Evolutionary conservation across 768 basidiomycete species (phyloP).

Genomic region (Lentinula guzmanii): DNA sequence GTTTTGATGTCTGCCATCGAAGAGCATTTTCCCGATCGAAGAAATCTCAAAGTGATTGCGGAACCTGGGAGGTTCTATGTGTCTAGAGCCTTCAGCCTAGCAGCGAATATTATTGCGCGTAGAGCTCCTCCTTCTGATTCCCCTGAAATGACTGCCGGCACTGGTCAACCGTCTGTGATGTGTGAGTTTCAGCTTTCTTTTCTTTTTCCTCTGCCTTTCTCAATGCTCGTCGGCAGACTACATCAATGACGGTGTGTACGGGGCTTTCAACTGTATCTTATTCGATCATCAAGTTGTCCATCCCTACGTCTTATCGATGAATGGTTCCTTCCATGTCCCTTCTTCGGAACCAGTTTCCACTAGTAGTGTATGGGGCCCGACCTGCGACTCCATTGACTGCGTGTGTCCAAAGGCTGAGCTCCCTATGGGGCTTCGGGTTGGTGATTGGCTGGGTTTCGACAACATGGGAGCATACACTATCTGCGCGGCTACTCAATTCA

Average conservation of each 20-base stretch:
- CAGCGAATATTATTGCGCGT: conserved; percentile 89
- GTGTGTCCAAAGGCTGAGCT: conserved; percentile 62
- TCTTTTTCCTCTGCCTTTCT: conserved; percentile 12
- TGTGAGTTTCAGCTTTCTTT: conserved; percentile 53
- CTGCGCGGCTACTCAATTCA: conserved; percentile 95
- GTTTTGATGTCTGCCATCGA: conserved; percentile 69
- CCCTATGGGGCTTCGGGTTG: conserved; percentile 71
- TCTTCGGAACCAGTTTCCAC: conserved; percentile 33
- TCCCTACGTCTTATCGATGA: conserved; percentile 71
- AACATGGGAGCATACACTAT: conserved; percentile 99
- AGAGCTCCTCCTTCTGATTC: conserved; percentile 47
- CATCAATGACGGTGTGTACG: conserved; percentile 99
- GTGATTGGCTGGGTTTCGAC: conserved; percentile 97
- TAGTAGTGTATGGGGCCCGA: conserved; percentile 93
- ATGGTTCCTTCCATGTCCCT: conserved; percentile 55
- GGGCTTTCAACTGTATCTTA: conserved; percentile 49
- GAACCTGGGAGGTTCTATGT: conserved; percentile 97
- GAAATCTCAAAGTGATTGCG: conserved; percentile 77
- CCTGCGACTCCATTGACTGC: conserved; percentile 96
- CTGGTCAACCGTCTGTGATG: conserved; percentile 63
- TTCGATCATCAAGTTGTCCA: conserved; percentile 95
- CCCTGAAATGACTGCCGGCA: conserved; percentile 8
- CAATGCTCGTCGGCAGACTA: conserved; percentile 41
- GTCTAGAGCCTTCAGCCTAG: conserved; percentile 85
- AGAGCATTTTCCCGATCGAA: conserved; percentile 69